phyloP scores from a whole-genome alignment of 2,329 filamentous ascomycete species.

The Pseudogymnoascus sp. region DNA sequence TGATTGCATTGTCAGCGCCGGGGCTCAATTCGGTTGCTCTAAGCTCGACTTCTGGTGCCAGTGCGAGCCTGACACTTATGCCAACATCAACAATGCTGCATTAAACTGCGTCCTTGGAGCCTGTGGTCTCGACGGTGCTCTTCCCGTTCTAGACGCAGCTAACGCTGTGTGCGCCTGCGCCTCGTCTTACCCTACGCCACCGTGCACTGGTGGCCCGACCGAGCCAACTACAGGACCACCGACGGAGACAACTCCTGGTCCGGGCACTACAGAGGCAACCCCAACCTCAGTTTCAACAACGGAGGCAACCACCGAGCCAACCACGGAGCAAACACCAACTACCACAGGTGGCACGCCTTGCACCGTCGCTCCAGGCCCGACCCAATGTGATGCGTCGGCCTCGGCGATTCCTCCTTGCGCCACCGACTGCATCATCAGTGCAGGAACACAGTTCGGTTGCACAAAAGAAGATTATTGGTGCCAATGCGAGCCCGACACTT shows the following conservation, averaged over 20 bases:
- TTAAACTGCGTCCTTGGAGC: neutral
- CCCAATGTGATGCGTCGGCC: neutral
- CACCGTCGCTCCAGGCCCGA: neutral
- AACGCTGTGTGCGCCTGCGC: neutral
- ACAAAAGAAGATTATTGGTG: neutral
- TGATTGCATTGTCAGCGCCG: neutral
- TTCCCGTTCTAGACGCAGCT: neutral
- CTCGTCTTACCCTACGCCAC: neutral
- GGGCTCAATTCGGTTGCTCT: neutral
- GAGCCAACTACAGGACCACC: neutral
- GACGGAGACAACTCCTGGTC: neutral
- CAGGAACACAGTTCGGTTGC: neutral
- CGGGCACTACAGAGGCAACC: neutral
- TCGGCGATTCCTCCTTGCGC: neutral
- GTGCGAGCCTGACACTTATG: neutral
- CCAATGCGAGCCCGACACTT: neutral
- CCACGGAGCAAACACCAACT: neutral
- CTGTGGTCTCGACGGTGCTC: neutral
- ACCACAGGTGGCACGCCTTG: neutral
- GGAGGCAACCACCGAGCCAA: neutral
- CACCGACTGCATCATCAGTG: neutral
- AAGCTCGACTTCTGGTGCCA: neutral
- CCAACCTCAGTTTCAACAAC: neutral
- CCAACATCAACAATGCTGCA: neutral
- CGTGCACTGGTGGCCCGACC: neutral